Conservation (phyloP, 805 yeast species). For the Yamadazyma endophytica region DNA sequence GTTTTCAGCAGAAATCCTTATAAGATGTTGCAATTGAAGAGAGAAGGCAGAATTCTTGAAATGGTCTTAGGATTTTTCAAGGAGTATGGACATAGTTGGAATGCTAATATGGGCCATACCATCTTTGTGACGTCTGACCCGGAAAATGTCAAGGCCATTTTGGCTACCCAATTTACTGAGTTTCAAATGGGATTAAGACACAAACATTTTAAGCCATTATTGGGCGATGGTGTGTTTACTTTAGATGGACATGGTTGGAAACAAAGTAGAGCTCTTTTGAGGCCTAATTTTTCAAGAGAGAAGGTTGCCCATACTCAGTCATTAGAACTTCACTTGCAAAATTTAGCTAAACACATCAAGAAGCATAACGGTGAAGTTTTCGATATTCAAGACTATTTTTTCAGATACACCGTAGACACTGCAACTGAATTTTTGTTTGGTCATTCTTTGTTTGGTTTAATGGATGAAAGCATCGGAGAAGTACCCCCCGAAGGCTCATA, state of each 20-base stretch:
- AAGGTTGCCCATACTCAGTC: conserved; percentile 27
- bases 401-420: conserved; percentile 31
- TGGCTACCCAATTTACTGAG: conserved; percentile 32
- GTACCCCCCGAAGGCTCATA: conserved; percentile 18
- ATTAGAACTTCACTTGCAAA: conserved; percentile 23
- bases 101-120: conserved; percentile 17
- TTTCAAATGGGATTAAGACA: conserved; percentile 28
- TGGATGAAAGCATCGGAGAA: conserved; percentile 23
- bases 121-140: conserved; percentile 24
- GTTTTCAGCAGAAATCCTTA: conserved; percentile 11
- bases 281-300: conserved; percentile 33
- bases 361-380: conserved; percentile 18
- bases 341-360: conserved; percentile 19
- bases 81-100: conserved; percentile 13
- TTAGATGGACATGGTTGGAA: conserved; percentile 35
- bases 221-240: conserved; percentile 35
- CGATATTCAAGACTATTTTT: conserved; percentile 29
- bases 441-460: conserved; percentile 24
- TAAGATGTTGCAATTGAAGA: conserved; percentile 7
- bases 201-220: conserved; percentile 22
- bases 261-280: conserved; percentile 28
- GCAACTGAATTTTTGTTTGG: conserved; percentile 38
- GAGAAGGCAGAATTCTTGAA: conserved; percentile 9
- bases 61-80: conserved; percentile 11
- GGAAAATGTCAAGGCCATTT: conserved; percentile 29